Evolutionary conservation across 2,329 filamentous ascomycete species (phyloP).

Genomic region (Pezicula neosporulosa): DNA sequence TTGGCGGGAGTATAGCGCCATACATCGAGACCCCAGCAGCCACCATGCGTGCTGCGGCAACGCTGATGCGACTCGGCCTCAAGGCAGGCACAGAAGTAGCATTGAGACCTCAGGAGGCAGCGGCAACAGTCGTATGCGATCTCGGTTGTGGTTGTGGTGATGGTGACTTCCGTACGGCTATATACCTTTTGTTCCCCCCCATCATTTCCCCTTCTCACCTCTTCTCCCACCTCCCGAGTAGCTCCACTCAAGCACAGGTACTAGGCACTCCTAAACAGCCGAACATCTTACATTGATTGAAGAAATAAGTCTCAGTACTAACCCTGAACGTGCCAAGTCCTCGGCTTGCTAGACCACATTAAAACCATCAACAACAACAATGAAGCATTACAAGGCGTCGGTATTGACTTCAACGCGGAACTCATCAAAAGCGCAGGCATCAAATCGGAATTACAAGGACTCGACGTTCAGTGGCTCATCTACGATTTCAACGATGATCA

Average conservation of each 20-base stretch:
- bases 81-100: neutral
- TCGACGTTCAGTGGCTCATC: constrained; percentile 12
- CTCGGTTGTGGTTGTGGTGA: constrained; percentile 19
- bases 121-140: constrained; percentile 14
- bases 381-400: constrained; percentile 9
- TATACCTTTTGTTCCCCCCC: neutral
- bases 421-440: constrained; percentile 16
- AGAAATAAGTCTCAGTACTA: constrained; percentile 1
- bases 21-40: constrained; percentile 17
- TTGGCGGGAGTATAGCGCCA: constrained; percentile 11
- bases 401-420: constrained; percentile 17
- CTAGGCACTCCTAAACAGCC: neutral
- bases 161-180: constrained; percentile 16
- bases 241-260: neutral
- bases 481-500: constrained; percentile 21
- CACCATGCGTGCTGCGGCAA: constrained; percentile 20
- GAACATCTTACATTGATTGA: neutral
- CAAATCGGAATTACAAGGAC: constrained; percentile 5
- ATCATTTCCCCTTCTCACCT: too few relatives aligned
- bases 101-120: constrained; percentile 2
- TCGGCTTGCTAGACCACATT: constrained; percentile 15
- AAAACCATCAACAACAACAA: constrained; percentile 3
- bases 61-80: constrained; percentile 15
- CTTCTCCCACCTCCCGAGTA: neutral
- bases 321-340: constrained; percentile 8